Percentiles rank a stretch among this genome's conserved stretches.
phyloP scores from a whole-genome alignment of 2,329 filamentous ascomycete species.

The Cladosporium sp. region DNA sequence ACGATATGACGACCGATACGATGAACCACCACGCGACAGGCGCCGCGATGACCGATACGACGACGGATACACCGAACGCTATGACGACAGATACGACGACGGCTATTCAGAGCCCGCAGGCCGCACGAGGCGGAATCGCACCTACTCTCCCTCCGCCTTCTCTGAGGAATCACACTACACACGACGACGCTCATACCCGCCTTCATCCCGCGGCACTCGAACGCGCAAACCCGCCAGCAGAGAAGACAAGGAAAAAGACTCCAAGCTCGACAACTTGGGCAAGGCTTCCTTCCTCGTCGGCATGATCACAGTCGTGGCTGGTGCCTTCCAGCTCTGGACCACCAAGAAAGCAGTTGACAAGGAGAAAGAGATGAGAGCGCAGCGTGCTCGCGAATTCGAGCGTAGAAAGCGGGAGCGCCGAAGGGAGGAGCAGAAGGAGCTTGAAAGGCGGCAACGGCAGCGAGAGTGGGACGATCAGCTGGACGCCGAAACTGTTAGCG shows the following conservation, averaged over 20 bases:
- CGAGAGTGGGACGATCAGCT: slow-evolving; percentile 12
- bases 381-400: slow-evolving; percentile 19
- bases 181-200: slow-evolving; percentile 12
- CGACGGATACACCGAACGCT: neutral
- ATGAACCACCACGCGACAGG: slow-evolving; percentile 3
- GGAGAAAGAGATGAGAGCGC: slow-evolving; percentile 15
- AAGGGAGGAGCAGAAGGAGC: slow-evolving; percentile 18
- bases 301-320: slow-evolving; percentile 19
- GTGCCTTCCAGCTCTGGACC: slow-evolving; percentile 21
- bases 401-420: slow-evolving; percentile 18
- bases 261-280: slow-evolving; percentile 19
- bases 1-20: slow-evolving; percentile 10
- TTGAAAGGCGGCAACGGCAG: slow-evolving; percentile 11
- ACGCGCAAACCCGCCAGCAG: slow-evolving; percentile 5
- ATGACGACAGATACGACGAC: slow-evolving; percentile 15
- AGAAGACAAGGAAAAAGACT: slow-evolving; percentile 12
- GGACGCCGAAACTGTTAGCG: slow-evolving; percentile 16
- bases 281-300: slow-evolving; percentile 19
- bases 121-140: slow-evolving; percentile 13
- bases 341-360: slow-evolving; percentile 19
- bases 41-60: neutral
- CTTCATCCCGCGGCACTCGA: slow-evolving; percentile 9
- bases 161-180: slow-evolving; percentile 16
- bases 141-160: slow-evolving; percentile 5
- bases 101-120: slow-evolving; percentile 9